Percentiles rank a stretch among this genome's conserved stretches.
Conservation (phyloP, 2,329 filamentous ascomycete species). For the Exophiala calicioides region DNA sequence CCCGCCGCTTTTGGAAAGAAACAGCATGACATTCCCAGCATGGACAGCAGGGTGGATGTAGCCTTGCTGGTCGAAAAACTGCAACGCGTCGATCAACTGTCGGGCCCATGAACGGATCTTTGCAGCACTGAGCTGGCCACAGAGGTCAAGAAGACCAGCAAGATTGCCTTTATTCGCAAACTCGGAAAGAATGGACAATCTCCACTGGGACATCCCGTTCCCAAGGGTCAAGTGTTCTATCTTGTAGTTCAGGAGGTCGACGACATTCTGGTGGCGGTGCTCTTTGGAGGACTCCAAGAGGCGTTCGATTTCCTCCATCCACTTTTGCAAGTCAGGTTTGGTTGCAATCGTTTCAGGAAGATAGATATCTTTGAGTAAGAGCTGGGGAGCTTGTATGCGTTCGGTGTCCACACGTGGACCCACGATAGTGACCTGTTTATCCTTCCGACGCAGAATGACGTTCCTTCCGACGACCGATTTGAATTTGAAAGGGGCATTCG, state of each 20-base stretch:
- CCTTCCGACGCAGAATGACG: constrained; percentile 64
- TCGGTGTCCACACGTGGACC: constrained; percentile 68
- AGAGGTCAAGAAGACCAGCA: constrained; percentile 76
- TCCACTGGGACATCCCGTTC: constrained; percentile 58
- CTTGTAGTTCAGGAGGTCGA: constrained; percentile 80
- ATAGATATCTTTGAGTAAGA: constrained; percentile 72
- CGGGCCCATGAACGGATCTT: constrained; percentile 88
- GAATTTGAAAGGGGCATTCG: constrained; percentile 64
- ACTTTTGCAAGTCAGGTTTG: constrained; percentile 67
- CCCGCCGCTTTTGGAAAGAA: constrained; percentile 67
- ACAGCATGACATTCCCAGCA: constrained; percentile 75
- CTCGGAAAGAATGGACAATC: constrained; percentile 72
- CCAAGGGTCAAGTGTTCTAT: constrained; percentile 59
- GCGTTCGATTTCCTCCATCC: constrained; percentile 73
- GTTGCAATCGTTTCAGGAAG: constrained; percentile 62
- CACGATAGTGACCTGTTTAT: constrained; percentile 65
- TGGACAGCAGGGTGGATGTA: constrained; percentile 83
- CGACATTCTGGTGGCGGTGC: constrained; percentile 72
- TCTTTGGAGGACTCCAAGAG: constrained; percentile 74
- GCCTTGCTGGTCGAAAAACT: constrained; percentile 81
- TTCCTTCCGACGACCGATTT: constrained; percentile 70
- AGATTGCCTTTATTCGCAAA: constrained; percentile 81
- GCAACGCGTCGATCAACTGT: constrained; percentile 83
- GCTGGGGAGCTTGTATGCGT: constrained; percentile 58
- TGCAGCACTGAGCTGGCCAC: constrained; percentile 70